Evolutionary conservation across 2,329 filamentous ascomycete species (phyloP), one percentile per base, ranked within the genome.

Genomic region (Rhynchosporium secalis): DNA sequence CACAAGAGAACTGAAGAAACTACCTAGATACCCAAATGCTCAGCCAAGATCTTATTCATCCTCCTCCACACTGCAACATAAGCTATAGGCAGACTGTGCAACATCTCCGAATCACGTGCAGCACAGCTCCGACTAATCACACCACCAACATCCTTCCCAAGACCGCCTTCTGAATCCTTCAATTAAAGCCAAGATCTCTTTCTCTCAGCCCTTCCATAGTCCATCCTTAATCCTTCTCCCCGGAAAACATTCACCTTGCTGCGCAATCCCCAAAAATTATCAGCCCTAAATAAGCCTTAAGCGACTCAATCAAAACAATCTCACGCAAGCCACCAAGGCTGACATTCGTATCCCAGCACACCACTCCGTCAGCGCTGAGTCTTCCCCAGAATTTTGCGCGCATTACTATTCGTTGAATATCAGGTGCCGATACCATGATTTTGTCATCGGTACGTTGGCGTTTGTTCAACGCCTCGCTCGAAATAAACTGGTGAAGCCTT

Each of bases 271-370:
- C 4, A 15, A 45, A 40, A 56, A 40, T 40, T 40, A 40, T 56
- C 54, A 31, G 28, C n/a, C 15, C 9, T 46, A 40, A 28, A 45
- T 45, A 38, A 28, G 12, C 7, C 33, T 46, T 28, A 46, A 46
- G 40, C 54, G 54, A 56, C 54, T 56, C 28, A 56, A 43, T 56
- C 38, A 56, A 12, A 26, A 33, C 26, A 40, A 45, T 56, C 40
- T 45, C 40, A 45, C 40, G 54, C 54, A 56, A 56, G 54, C 54
- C 54, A 56, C 41, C 51, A 56, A 56, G 54, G 54, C 54, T 56
- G 54, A 56, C 40, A 46, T 56, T 56, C 28, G 54, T 56, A 33
- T 56, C 54, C 40, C 54, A 56, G 38, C 54, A 56, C 54, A 56
- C 54, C 54, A 54, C 38, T 36, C 12, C 20, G 38, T 54, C 51